A percentile compares a stretch with the other conserved stretches of the same genome.
Conservation (phyloP, 2,329 filamentous ascomycete genomes). For the Aspergillus tubingensis region DNA sequence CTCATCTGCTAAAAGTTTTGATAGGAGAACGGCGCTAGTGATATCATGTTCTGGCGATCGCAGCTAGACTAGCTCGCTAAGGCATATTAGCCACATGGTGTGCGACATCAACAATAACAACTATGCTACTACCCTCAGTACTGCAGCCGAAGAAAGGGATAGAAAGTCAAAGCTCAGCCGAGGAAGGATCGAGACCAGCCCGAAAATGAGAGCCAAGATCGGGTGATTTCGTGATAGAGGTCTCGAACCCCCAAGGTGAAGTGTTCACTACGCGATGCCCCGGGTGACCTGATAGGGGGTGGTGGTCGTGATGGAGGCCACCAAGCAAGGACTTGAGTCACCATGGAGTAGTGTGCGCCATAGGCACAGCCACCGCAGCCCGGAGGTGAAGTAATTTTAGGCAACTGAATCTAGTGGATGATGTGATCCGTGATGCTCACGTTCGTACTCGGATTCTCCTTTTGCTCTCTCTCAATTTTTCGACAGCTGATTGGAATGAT, state of each 20-base stretch:
- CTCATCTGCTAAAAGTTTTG: background rate
- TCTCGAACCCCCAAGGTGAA: background rate
- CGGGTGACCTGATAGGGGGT: background rate
- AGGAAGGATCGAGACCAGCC: conserved; percentile 3
- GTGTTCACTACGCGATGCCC: background rate
- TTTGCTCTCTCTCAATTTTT: too few relatives aligned
- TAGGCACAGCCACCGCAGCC: background rate
- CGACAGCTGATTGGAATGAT: too few relatives aligned
- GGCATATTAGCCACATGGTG: conserved; percentile 13
- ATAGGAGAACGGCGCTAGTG: conserved; percentile 6
- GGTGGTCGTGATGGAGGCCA: background rate
- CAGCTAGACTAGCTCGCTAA: conserved; percentile 8
- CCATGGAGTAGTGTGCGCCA: background rate
- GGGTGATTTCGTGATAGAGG: background rate
- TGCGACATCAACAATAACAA: background rate
- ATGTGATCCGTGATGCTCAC: background rate
- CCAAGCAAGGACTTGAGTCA: conserved; percentile 3
- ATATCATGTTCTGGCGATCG: conserved; percentile 7
- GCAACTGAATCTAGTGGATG: background rate
- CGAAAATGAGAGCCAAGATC: conserved; percentile 2
- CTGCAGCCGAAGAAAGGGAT: conserved; percentile 1
- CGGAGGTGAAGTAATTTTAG: background rate
- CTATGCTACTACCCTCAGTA: background rate
- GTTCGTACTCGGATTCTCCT: too few relatives aligned
- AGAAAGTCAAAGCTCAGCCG: background rate